Base-by-base conservation (phyloP, 352 stramenopile genomes). In the Pythium sukuiense region DNA sequence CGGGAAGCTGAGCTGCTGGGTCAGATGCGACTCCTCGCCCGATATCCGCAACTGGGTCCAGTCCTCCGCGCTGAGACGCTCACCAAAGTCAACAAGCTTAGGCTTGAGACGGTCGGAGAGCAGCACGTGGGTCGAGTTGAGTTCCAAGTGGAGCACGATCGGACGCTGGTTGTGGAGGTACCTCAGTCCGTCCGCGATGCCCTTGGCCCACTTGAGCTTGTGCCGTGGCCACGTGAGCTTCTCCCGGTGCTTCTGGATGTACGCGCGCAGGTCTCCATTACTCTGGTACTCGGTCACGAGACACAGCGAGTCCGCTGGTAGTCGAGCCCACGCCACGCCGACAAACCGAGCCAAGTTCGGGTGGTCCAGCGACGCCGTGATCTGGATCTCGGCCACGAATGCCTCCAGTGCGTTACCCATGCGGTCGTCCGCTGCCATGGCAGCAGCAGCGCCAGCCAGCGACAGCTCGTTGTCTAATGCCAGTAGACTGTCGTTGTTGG, bases 261-360 rank as follows among this genome's bases (percentile, higher is more conserved):
- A 73, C 0, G 24, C 59, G 18, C 67, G 26, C 41, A 74, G 55
- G 26, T 70, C 61, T 3, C 67, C 67, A 48, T 74, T 66, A 33
- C 39, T 55, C 46, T 70, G 57, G 52, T 74, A 74, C 52, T 77
- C 70, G 26, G 74, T 73, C 29, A 67, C 65, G 53, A 73, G 67
- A 64, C 67, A 74, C 24, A 74, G 54, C 41, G 67, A 74, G 49
- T 74, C 59, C 6, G 58, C 49, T 1, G 67, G 67, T 5, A 68
- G 39, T 5, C 61, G 54, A 0, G 58, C 54, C 81, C 81, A 90
- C 6, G 81, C 81, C 2, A 90, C 76, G n/a, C 76, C 81, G 24
- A 90, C 57, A 53, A 87, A 81, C 0, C 61, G 59, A 11, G 81
- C 64, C 29, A 90, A 69, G 61, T 90, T 77, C 0, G 77, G 76